Conservation (phyloP, 1,284 basidiomycete genomes). For the Chondrostereum purpureum region DNA sequence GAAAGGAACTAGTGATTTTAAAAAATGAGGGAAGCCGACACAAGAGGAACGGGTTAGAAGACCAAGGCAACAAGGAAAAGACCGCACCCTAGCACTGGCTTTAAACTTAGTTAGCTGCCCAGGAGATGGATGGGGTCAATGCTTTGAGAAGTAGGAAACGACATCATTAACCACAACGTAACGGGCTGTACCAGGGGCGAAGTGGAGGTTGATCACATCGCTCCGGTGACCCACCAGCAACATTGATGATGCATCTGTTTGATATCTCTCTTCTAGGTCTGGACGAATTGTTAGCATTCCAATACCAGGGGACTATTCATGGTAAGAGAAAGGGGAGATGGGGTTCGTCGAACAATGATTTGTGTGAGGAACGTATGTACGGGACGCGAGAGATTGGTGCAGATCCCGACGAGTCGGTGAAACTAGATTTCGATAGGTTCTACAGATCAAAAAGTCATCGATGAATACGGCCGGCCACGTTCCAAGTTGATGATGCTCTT, state of each 20-base stretch:
- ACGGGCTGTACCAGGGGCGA: slow-evolving; percentile 25
- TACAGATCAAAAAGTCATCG: no score
- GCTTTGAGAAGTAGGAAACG: slow-evolving; percentile 15
- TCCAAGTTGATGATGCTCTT: no score
- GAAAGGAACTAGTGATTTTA: no score
- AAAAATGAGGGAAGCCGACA: no score
- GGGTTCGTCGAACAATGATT: no score
- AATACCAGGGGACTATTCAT: no score
- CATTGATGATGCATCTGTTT: not conserved
- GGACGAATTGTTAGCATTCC: not conserved
- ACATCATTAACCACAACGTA: slow-evolving; percentile 18
- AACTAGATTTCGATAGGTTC: no score
- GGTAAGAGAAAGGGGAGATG: no score
- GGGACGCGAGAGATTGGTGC: no score
- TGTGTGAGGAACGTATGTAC: no score
- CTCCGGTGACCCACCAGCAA: slow-evolving; percentile 1
- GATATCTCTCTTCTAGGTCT: not conserved
- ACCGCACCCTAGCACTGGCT: slow-evolving; percentile 15
- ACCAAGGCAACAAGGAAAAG: slow-evolving; percentile 17
- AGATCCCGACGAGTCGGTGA: no score
- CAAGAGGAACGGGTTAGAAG: slow-evolving; percentile 13
- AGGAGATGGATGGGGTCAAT: slow-evolving; percentile 23
- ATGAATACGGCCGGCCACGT: no score
- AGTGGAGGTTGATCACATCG: slow-evolving; percentile 18
- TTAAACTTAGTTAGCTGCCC: slow-evolving; percentile 25